Conservation (phyloP, 192 early-diverging fungal species). For the Backusella australiensis region DNA sequence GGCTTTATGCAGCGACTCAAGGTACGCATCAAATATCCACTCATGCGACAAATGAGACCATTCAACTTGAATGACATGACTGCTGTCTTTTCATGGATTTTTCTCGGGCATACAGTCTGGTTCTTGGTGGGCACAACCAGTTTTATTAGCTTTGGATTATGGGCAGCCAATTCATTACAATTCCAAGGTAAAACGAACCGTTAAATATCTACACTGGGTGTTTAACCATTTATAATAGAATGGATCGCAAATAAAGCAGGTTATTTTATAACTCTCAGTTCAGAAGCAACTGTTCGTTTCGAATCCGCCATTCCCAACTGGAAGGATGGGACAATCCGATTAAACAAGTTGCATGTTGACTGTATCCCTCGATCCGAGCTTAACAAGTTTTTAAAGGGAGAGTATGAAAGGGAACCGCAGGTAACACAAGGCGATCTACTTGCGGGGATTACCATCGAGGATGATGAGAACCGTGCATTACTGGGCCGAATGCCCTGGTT, state of each 20-base stretch:
- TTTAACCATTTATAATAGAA: slow-evolving; percentile 40
- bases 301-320: slow-evolving; percentile 93
- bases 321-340: slow-evolving; percentile 81
- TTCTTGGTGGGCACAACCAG: slow-evolving; percentile 88
- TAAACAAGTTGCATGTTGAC: slow-evolving; percentile 74
- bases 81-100: slow-evolving; percentile 85
- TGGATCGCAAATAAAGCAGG: slow-evolving; percentile 75
- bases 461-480: slow-evolving; percentile 26
- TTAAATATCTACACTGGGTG: background rate
- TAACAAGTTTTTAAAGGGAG: slow-evolving; percentile 22
- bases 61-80: slow-evolving; percentile 87
- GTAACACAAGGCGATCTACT: slow-evolving; percentile 20
- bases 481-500: slow-evolving; percentile 52
- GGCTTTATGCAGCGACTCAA: slow-evolving; percentile 59
- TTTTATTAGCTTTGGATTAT: slow-evolving; percentile 76
- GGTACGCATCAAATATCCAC: slow-evolving; percentile 53
- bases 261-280: slow-evolving; percentile 71
- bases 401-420: background rate
- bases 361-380: slow-evolving; percentile 39
- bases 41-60: slow-evolving; percentile 68
- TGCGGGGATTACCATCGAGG: slow-evolving; percentile 23
- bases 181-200: slow-evolving; percentile 61
- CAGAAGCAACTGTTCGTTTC: slow-evolving; percentile 81
- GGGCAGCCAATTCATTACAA: slow-evolving; percentile 77
- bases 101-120: slow-evolving; percentile 82